Percentiles rank a stretch among this genome's conserved stretches.
Evolutionary conservation across 1,284 basidiomycete species (phyloP).

Genomic region (Phlebopus sp.): DNA sequence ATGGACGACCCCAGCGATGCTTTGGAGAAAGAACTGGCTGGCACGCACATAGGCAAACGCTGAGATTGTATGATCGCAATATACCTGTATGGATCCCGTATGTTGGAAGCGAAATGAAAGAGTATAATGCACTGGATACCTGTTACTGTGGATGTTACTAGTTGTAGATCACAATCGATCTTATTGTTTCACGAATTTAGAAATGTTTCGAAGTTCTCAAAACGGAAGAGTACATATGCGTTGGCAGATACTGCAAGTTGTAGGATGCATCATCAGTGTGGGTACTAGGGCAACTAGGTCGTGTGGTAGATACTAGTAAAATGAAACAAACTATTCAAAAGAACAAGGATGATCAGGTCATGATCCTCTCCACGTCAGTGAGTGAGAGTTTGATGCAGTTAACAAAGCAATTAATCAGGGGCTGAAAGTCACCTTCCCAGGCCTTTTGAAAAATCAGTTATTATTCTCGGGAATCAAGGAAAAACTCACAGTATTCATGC

Average conservation of each 20-base stretch:
- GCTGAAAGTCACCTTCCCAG: conserved; percentile 33
- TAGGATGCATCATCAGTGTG: no score
- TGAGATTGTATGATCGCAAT: conserved; percentile 14
- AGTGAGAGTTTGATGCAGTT: conserved; percentile 25
- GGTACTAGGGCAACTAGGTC: neutral
- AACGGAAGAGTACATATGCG: no score
- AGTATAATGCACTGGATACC: neutral
- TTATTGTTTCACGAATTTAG: neutral
- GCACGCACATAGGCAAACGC: conserved; percentile 48
- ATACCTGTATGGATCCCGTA: conserved; percentile 9
- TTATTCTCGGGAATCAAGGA: neutral
- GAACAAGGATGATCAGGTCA: conserved; percentile 19
- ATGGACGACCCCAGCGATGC: conserved; percentile 86
- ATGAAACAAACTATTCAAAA: neutral
- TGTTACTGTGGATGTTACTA: neutral
- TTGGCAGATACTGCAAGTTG: no score
- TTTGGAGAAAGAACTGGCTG: conserved; percentile 80
- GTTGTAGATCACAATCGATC: neutral
- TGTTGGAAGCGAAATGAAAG: neutral
- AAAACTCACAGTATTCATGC: conserved; percentile 32
- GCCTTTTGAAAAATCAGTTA: conserved; percentile 17
- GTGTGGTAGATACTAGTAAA: neutral
- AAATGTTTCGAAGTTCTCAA: neutral
- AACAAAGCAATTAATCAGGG: conserved; percentile 31
- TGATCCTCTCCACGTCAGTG: conserved; percentile 29